A percentile compares a stretch with the other conserved stretches of the same genome.
These are phyloP conservation scores for Rehmannia glutinosa DNA, from an alignment of 257 asterid genomes.

Conservation along the genomic window DNA sequence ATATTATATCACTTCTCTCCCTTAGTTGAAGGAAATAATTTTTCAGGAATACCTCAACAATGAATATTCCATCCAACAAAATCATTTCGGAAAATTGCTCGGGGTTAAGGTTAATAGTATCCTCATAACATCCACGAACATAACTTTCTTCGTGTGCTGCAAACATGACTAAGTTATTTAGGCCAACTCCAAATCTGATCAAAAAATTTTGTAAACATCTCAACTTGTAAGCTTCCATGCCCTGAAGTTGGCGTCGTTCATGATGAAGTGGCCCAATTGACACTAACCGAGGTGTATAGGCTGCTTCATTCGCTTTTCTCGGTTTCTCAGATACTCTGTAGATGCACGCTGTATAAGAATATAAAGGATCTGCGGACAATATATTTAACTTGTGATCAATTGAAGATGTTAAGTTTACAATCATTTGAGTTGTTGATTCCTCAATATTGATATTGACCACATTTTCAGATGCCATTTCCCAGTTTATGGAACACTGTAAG, in stretches of 20 bases:
- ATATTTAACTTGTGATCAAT: neutral
- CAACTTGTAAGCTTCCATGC: constrained; percentile 28
- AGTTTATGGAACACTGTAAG: neutral
- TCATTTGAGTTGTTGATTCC: neutral
- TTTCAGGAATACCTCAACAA: constrained; percentile 25
- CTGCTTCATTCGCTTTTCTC: constrained; percentile 18
- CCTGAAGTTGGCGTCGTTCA: constrained; percentile 8
- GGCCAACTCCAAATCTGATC: constrained; percentile 9
- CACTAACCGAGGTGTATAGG: constrained; percentile 26
- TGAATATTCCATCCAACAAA: constrained; percentile 27
- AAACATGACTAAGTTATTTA: constrained; percentile 10
- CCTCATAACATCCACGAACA: constrained; percentile 20
- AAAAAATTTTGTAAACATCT: constrained; percentile 27
- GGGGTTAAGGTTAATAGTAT: neutral
- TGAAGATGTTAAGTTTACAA: neutral
- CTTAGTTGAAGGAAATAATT: constrained; percentile 12
- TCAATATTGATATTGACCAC: neutral
- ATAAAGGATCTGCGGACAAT: neutral
- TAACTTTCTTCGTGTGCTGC: constrained; percentile 2
- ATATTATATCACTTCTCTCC: constrained; percentile 23
- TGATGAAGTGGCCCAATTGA: constrained; percentile 32
- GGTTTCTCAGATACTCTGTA: constrained; percentile 26
- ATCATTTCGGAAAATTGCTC: constrained; percentile 1
- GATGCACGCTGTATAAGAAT: constrained; percentile 20
- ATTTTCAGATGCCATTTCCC: neutral